Base-by-base conservation (phyloP, 208 protist species). In the Trypanosoma theileri region DNA sequence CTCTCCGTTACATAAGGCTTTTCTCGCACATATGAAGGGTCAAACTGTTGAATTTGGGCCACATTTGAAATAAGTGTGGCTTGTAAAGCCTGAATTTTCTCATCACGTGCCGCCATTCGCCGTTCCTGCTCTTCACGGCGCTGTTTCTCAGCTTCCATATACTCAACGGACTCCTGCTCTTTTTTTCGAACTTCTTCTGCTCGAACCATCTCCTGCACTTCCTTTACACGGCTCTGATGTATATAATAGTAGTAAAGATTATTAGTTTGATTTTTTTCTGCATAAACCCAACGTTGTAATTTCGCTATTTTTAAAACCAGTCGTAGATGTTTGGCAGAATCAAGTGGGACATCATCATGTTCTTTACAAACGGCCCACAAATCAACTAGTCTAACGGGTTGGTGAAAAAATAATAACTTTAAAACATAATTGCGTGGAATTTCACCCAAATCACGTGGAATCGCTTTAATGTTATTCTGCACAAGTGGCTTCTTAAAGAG, bases 211-310 rank as follows among this genome's bases (percentile, higher is more conserved):
- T 87, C 77, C 73, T 94, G 85, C 53, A 96, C 89, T 74, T 94
- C 85, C 41, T 81, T 73, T 22, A 80, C 79, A 62, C 89, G 82
- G 52, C 81, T 83, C 48, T 92, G 84, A 61, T 96, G 80, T 16
- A 96, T 69, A 85, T 94, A 91, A 72, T 92, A 94, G 66, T 94
- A 96, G 76, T 87, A 93, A 14, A 92, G 59, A 73, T 94, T 94
- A 71, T 94, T 84, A 1, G 82, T 86, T 58, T 95, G 89, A 65
- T 96, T 94, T 79, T 96, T 96, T 77, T 96, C 88, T 17, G 84
- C 86, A 59, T 96, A 94, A 22, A 93, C 84, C 89, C 91, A 96
- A 48, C 86, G 80, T 72, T 94, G 86, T 59, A 92, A 62, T 59
- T 88, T 88, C 44, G 91, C 88, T 22, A 96, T 88, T 61, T 92